These are phyloP conservation scores for Henningerozyma blattae DNA, from an alignment of 805 yeast species.

Conservation along the genomic window DNA sequence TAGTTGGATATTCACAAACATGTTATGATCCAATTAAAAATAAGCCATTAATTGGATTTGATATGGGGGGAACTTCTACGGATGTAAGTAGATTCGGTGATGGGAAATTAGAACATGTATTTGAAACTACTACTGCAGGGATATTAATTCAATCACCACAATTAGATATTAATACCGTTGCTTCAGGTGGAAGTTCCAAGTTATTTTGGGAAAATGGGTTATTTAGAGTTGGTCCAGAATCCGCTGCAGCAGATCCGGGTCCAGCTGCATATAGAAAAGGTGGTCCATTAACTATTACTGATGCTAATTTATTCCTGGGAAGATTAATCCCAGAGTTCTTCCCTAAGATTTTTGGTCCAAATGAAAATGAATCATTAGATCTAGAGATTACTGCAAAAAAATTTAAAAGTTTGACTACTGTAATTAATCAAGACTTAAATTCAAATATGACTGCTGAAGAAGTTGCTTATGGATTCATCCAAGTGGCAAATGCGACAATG, in stretches of 20 bases:
- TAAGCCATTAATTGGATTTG: constrained; percentile 67
- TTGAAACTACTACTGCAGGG: constrained; percentile 77
- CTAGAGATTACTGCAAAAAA: constrained; percentile 34
- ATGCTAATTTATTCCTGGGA: constrained; percentile 67
- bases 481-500: constrained; percentile 82
- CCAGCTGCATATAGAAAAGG: constrained; percentile 81
- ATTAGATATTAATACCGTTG: constrained; percentile 68
- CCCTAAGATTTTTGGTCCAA: constrained; percentile 76
- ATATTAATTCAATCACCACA: constrained; percentile 79
- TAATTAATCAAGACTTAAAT: constrained; percentile 38
- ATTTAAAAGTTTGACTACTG: constrained; percentile 41
- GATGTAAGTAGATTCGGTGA: constrained; percentile 66
- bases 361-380: constrained; percentile 63
- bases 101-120: constrained; percentile 64
- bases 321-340: constrained; percentile 62
- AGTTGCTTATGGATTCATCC: constrained; percentile 69
- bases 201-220: constrained; percentile 57
- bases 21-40: constrained; percentile 46
- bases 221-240: constrained; percentile 76
- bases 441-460: constrained; percentile 41
- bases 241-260: constrained; percentile 83
- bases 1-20: constrained; percentile 83
- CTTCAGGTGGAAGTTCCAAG: constrained; percentile 77
- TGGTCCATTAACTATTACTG: constrained; percentile 77
- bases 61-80: constrained; percentile 88